Evolutionary conservation across 1,139 yeast species (phyloP), one percentile per base, ranked within the genome.

Genomic region (Protomyces arabidopsidicola): DNA sequence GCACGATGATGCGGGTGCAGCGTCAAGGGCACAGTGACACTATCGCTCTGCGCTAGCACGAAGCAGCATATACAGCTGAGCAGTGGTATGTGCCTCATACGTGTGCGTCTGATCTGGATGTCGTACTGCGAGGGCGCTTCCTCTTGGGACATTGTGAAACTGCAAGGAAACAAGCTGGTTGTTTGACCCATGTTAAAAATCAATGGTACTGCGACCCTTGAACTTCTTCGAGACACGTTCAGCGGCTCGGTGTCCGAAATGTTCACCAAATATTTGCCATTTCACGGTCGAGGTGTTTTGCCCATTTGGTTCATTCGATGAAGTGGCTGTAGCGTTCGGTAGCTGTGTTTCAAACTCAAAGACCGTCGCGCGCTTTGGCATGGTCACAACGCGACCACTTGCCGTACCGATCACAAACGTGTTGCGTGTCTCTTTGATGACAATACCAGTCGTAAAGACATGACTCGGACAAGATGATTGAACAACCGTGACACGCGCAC

Each of bases 161-260:
- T 14, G 42, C 4, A 14, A 10, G 42, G 42, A 38, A 38, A 38
- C 42, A 38, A 27, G 31, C 4, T 8, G 31, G 8, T 27, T 27
- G 31, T 27, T 27, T 36, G 16, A 36, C 16, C 42, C 5, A 9
- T 6, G 5, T 50, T 52, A 65, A 35, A 65, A 57, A n/a, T 65
- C 67, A 35, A 65, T 45, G 18, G 60, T 63, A 50, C 48, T 34
- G 38, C 58, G 65, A 22, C 64, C 60, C 45, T 91, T 91, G 78
- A 90, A 90, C 77, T 91, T 90, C 70, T 88, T 84, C 27, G 88
- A 89, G 0, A 96, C 84, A 66, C 98, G 79, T 70, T 91, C 98
- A 3, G 85, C 84, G 52, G 93, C 80, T 71, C 96, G 80, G 67
- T 85, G 82, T 68, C 86, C 84, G 70, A 91, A 82, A 66, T 97